Percentiles rank a stretch among this genome's conserved stretches.
Conservation (phyloP, 2,329 filamentous ascomycete species). For the Arthrobotrys iridis region DNA sequence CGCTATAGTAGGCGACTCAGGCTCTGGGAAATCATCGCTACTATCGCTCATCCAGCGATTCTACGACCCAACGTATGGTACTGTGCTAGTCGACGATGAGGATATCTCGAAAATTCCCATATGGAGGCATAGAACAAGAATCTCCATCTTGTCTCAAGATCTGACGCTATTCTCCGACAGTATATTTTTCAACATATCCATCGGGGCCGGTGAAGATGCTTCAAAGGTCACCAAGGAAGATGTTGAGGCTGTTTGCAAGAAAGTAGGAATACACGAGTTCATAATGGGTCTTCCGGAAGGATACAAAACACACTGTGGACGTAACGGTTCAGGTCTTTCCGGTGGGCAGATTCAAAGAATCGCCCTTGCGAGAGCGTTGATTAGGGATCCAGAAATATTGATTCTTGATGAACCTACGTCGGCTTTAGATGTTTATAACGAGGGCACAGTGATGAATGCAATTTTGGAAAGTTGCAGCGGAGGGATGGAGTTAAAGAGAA, state of each 20-base stretch:
- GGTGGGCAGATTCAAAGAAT: slow-evolving; percentile 84
- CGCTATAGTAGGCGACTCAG: slow-evolving; percentile 73
- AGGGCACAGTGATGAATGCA: slow-evolving; percentile 80
- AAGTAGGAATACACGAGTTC: slow-evolving; percentile 94
- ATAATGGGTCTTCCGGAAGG: slow-evolving; percentile 82
- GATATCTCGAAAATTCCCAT: slow-evolving; percentile 64
- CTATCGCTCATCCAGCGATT: slow-evolving; percentile 68
- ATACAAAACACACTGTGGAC: slow-evolving; percentile 88
- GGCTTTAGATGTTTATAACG: slow-evolving; percentile 79
- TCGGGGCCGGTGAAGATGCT: slow-evolving; percentile 62
- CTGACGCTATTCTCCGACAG: slow-evolving; percentile 69
- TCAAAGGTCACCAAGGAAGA: slow-evolving; percentile 36
- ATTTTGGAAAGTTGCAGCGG: slow-evolving; percentile 62
- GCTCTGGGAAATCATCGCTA: slow-evolving; percentile 74
- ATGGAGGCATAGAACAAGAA: slow-evolving; percentile 66
- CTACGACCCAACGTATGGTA: slow-evolving; percentile 64
- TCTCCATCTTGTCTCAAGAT: slow-evolving; percentile 70
- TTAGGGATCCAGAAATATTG: slow-evolving; percentile 73
- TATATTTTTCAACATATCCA: slow-evolving; percentile 68
- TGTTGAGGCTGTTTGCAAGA: slow-evolving; percentile 65
- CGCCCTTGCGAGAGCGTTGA: slow-evolving; percentile 76
- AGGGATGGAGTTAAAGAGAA: slow-evolving; percentile 88
- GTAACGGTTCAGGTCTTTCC: slow-evolving; percentile 79
- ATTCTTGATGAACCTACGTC: slow-evolving; percentile 81
- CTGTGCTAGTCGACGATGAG: slow-evolving; percentile 64